These are phyloP conservation scores for Poronia punctata DNA, from an alignment of 495 filamentous ascomycete genomes.

Conservation along the genomic window DNA sequence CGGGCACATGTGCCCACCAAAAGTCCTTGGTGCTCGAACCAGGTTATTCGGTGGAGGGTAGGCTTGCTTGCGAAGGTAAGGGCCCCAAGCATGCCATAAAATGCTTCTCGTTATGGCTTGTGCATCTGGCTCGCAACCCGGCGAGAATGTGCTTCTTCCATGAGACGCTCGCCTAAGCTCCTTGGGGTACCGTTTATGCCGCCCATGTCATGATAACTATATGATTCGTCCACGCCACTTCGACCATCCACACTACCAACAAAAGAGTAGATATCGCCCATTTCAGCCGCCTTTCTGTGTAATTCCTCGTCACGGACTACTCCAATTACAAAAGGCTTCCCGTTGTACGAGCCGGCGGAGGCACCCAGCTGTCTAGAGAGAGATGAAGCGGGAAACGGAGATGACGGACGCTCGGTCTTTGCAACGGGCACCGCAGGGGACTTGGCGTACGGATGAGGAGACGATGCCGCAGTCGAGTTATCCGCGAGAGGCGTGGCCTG, in stretches of 20 bases:
- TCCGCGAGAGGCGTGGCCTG: slow-evolving; percentile 14
- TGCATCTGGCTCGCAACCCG: slow-evolving; percentile 12
- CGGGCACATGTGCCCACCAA: too few species aligned
- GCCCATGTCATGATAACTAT: slow-evolving; percentile 35
- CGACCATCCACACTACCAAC: slow-evolving; percentile 40
- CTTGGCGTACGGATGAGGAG: slow-evolving; percentile 13
- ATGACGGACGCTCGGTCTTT: slow-evolving; percentile 12
- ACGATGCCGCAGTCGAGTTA: slow-evolving; percentile 7
- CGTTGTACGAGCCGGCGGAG: slow-evolving; percentile 38
- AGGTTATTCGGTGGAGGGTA: too few species aligned
- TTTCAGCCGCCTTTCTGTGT: slow-evolving; percentile 35
- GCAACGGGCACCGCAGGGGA: slow-evolving; percentile 15
- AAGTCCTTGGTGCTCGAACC: too few species aligned
- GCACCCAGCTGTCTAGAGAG: slow-evolving; percentile 5
- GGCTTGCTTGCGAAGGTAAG: too few species aligned
- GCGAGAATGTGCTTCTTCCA: slow-evolving; percentile 31
- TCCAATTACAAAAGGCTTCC: slow-evolving; percentile 26
- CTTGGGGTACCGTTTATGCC: slow-evolving; percentile 25
- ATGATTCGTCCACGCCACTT: slow-evolving; percentile 31
- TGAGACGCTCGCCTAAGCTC: slow-evolving; percentile 38
- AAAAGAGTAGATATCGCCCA: slow-evolving; percentile 39
- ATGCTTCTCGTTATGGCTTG: slow-evolving; percentile 8
- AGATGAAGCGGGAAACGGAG: slow-evolving; percentile 12
- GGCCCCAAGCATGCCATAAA: too few species aligned
- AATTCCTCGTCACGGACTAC: slow-evolving; percentile 35